Evolutionary conservation across 805 yeast genomes (phyloP).

Genomic region (Cyberlindnera maclurae): DNA sequence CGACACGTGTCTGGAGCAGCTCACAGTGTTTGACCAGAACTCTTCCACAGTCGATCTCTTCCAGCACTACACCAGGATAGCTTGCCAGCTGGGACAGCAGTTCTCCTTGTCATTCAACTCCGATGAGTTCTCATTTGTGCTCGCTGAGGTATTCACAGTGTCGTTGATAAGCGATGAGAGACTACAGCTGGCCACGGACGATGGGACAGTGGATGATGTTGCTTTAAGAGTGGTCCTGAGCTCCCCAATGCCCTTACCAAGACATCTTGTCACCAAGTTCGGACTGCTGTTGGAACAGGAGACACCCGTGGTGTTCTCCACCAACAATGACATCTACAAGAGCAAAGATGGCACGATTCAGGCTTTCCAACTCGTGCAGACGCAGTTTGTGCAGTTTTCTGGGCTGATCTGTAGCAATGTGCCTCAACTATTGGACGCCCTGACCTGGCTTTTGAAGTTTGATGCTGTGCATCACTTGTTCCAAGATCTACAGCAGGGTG

Average conservation of each 20-base stretch:
- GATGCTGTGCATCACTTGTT: constrained; percentile 1
- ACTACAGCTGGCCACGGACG: background rate
- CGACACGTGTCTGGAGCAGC: constrained; percentile 14
- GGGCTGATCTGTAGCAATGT: constrained; percentile 7
- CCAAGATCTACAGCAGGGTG: constrained; percentile 2
- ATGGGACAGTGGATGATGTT: constrained; percentile 6
- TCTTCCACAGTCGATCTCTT: constrained; percentile 19
- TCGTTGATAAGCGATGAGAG: constrained; percentile 16
- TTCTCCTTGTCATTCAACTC: constrained; percentile 11
- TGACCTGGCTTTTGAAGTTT: constrained; percentile 1
- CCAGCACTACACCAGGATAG: constrained; percentile 11
- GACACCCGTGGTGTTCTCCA: constrained; percentile 3
- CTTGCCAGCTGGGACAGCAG: constrained; percentile 1
- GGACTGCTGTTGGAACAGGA: constrained; percentile 2
- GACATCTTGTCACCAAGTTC: background rate
- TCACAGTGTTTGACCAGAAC: constrained; percentile 20
- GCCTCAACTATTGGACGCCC: background rate
- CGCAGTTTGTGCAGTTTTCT: constrained; percentile 2
- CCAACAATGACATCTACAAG: constrained; percentile 5
- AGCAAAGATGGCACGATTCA: constrained; percentile 8
- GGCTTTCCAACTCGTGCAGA: constrained; percentile 6
- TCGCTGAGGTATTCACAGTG: constrained; percentile 8
- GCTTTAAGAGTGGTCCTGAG: constrained; percentile 8
- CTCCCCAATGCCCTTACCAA: constrained; percentile 2
- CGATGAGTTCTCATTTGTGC: constrained; percentile 13